phyloP scores from a whole-genome alignment of 768 basidiomycete species.

The Russula olivacea region DNA sequence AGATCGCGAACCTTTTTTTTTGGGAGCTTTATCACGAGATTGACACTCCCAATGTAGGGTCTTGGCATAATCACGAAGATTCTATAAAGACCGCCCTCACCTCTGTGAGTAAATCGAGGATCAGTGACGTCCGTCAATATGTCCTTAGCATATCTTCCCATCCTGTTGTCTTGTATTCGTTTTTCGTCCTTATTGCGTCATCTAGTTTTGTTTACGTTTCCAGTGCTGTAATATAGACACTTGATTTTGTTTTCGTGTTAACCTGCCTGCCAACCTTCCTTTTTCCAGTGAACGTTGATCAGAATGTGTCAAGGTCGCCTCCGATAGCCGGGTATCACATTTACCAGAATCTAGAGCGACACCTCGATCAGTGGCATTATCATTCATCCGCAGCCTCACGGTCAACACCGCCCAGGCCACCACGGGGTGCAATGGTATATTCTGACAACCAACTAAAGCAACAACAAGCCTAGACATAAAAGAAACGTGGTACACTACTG shows the following conservation, averaged over 20 bases:
- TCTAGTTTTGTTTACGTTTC: neutral
- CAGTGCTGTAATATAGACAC: neutral
- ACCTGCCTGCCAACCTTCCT: neutral
- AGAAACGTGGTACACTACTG: neutral
- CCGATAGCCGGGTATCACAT: neutral
- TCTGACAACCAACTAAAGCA: neutral
- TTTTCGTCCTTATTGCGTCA: neutral
- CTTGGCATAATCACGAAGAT: slow-evolving; percentile 71
- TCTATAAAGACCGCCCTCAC: slow-evolving; percentile 34
- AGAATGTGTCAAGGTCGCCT: neutral
- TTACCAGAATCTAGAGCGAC: neutral
- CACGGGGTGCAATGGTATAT: neutral
- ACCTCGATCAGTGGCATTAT: neutral
- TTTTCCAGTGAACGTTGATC: neutral
- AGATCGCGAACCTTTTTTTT: slow-evolving; percentile 21
- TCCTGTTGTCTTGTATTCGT: neutral
- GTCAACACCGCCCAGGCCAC: no score
- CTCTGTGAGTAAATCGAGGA: neutral
- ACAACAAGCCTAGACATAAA: neutral
- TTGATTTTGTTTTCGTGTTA: neutral
- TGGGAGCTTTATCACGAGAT: neutral
- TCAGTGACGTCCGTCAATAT: slow-evolving; percentile 27
- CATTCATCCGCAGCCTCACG: neutral
- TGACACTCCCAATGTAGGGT: slow-evolving; percentile 41
- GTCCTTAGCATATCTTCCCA: neutral